These are phyloP conservation scores for Coemansia pectinata DNA, from an alignment of 192 early-diverging fungal species.

Conservation along the genomic window DNA sequence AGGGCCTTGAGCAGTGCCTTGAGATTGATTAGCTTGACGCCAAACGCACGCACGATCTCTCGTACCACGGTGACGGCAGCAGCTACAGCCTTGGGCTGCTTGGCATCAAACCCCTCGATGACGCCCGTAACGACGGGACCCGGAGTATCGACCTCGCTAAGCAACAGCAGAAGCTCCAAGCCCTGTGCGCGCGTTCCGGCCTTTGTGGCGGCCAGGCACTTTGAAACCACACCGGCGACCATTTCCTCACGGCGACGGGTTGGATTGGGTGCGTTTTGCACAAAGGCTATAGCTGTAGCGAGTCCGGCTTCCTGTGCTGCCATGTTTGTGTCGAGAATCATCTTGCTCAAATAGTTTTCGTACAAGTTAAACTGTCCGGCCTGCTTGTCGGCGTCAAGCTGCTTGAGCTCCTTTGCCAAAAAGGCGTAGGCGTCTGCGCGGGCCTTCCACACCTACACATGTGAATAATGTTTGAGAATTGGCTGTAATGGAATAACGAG, in stretches of 20 bases:
- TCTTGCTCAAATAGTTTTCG: constrained; percentile 74
- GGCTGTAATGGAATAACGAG: not conserved
- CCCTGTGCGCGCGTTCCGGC: constrained; percentile 77
- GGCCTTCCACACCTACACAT: constrained; percentile 89
- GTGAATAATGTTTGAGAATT: constrained; percentile 2
- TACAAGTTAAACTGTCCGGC: constrained; percentile 68
- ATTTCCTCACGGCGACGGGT: constrained; percentile 67
- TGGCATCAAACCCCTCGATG: constrained; percentile 73
- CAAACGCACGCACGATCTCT: constrained; percentile 74
- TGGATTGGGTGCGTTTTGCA: constrained; percentile 79
- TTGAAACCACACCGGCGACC: constrained; percentile 78
- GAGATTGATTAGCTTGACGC: constrained; percentile 73
- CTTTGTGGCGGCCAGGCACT: constrained; percentile 81
- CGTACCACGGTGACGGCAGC: constrained; percentile 64
- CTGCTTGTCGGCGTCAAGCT: constrained; percentile 61
- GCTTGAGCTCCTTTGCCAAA: constrained; percentile 67
- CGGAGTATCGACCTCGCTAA: constrained; percentile 83
- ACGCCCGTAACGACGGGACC: constrained; percentile 84
- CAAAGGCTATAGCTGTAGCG: constrained; percentile 70
- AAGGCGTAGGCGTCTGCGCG: constrained; percentile 83
- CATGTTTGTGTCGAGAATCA: constrained; percentile 83
- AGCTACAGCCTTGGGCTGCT: constrained; percentile 89
- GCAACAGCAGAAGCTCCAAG: constrained; percentile 79
- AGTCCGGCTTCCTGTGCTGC: constrained; percentile 89
- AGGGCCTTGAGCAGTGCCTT: constrained; percentile 86